These are phyloP conservation scores for Myxozyma melibiosi DNA, from an alignment of 805 yeast species.

Conservation along the genomic window DNA sequence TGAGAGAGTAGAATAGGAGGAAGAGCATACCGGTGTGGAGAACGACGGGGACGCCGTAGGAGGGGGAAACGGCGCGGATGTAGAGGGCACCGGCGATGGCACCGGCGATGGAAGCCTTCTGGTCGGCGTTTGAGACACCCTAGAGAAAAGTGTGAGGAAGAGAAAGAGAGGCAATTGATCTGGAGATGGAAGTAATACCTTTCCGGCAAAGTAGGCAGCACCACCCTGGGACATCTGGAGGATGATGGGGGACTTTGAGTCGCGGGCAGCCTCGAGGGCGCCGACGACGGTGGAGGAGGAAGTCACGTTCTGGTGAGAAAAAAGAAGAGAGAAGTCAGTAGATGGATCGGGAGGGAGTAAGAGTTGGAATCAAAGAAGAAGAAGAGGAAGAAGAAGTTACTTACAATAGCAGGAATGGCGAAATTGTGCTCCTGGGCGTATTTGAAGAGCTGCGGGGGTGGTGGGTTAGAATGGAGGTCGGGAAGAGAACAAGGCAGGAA, in stretches of 20 bases:
- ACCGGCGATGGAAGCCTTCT: constrained; percentile 92
- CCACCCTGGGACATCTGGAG: constrained; percentile 98
- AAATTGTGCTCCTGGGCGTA: constrained; percentile 91
- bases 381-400: constrained; percentile 1
- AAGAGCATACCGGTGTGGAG: constrained; percentile 73
- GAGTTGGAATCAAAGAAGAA: background rate
- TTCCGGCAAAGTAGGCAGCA: constrained; percentile 99
- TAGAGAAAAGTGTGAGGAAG: background rate
- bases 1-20: background rate
- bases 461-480: background rate
- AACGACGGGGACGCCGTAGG: constrained; percentile 94
- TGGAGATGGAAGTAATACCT: constrained; percentile 43
- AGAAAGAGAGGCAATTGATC: background rate
- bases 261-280: constrained; percentile 96
- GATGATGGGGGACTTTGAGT: constrained; percentile 90
- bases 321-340: background rate
- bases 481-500: background rate
- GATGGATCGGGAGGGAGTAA: too few species aligned
- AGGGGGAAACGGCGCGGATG: constrained; percentile 94
- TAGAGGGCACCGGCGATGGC: constrained; percentile 97
- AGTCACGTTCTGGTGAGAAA: constrained; percentile 66
- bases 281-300: constrained; percentile 97
- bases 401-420: constrained; percentile 90
- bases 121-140: constrained; percentile 91
- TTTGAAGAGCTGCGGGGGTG: constrained; percentile 55